Evolutionary conservation across 2,329 filamentous ascomycete genomes (phyloP).

Genomic region (Didymella pinodella): DNA sequence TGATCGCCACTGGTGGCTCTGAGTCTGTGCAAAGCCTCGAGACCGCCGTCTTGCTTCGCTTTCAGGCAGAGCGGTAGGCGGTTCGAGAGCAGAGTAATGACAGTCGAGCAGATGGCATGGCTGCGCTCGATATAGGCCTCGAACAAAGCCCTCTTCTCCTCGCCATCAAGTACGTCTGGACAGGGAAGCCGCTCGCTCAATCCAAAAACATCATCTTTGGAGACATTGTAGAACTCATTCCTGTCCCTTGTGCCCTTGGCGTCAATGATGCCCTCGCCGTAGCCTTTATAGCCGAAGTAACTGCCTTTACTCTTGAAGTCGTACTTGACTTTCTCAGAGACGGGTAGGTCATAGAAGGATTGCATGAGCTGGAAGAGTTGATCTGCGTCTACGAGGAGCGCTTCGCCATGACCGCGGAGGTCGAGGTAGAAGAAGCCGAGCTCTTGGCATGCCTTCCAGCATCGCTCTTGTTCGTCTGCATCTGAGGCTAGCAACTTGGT

Average conservation of each 20-base stretch:
- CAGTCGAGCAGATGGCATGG: constrained; percentile 56
- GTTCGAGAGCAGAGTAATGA: constrained; percentile 56
- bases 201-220: constrained; percentile 62
- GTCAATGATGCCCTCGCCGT: constrained; percentile 58
- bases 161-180: not conserved
- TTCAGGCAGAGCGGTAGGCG: constrained; percentile 50
- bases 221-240: constrained; percentile 65
- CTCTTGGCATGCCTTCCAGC: constrained; percentile 55
- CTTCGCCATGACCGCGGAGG: constrained; percentile 51
- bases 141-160: constrained; percentile 33
- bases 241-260: constrained; percentile 58
- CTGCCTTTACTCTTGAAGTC: constrained; percentile 60
- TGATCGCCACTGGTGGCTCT: constrained; percentile 58
- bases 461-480: constrained; percentile 45
- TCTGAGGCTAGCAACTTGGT: constrained; percentile 50
- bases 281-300: constrained; percentile 62
- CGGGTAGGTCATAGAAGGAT: constrained; percentile 57
- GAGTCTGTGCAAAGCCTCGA: constrained; percentile 58
- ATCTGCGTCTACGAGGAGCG: constrained; percentile 53
- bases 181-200: constrained; percentile 28
- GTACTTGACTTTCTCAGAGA: constrained; percentile 63
- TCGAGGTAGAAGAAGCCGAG: constrained; percentile 67
- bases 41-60: constrained; percentile 42
- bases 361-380: constrained; percentile 57
- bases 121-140: constrained; percentile 56